These are phyloP conservation scores for Fraxinus cuspidata DNA, from an alignment of 257 asterid genomes.

Conservation along the genomic window DNA sequence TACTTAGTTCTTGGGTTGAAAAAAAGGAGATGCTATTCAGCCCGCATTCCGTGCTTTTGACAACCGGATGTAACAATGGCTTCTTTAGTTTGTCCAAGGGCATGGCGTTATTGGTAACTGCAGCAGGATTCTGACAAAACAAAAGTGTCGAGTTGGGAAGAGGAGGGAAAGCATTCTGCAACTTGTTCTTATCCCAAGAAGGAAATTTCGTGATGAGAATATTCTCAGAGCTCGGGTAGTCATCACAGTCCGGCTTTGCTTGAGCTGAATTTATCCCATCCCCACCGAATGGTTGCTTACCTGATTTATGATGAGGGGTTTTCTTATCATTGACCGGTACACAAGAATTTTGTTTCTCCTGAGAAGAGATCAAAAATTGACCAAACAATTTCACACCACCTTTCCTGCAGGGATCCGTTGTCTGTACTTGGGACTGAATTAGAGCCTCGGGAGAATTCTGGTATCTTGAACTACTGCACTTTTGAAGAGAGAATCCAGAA, in stretches of 20 bases:
- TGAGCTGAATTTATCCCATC: constrained; percentile 46
- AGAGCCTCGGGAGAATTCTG: constrained; percentile 35
- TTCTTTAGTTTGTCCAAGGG: constrained; percentile 52
- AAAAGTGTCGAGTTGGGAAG: constrained; percentile 62
- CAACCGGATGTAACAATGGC: constrained; percentile 7
- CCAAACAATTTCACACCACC: constrained; percentile 92
- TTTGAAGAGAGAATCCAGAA: constrained; percentile 49
- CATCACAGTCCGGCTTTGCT: constrained; percentile 42
- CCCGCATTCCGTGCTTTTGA: constrained; percentile 9
- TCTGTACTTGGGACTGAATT: constrained; percentile 38
- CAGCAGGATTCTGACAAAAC: constrained; percentile 75
- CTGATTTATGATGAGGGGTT: constrained; percentile 39
- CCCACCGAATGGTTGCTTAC: constrained; percentile 35
- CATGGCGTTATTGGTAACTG: constrained; percentile 46
- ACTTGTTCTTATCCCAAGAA: constrained; percentile 58
- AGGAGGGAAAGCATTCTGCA: constrained; percentile 49
- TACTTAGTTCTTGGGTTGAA: constrained; percentile 43
- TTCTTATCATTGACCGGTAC: constrained; percentile 28
- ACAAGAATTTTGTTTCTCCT: constrained; percentile 44
- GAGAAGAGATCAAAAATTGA: constrained; percentile 65
- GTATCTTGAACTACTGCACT: constrained; percentile 44
- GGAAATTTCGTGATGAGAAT: constrained; percentile 43
- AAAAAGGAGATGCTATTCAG: constrained; percentile 54
- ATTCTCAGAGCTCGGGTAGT: constrained; percentile 46
- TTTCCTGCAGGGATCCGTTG: constrained; percentile 39